These are phyloP conservation scores for Hydnomerulius pinastri DNA, from an alignment of 768 basidiomycete species.

Conservation along the genomic window DNA sequence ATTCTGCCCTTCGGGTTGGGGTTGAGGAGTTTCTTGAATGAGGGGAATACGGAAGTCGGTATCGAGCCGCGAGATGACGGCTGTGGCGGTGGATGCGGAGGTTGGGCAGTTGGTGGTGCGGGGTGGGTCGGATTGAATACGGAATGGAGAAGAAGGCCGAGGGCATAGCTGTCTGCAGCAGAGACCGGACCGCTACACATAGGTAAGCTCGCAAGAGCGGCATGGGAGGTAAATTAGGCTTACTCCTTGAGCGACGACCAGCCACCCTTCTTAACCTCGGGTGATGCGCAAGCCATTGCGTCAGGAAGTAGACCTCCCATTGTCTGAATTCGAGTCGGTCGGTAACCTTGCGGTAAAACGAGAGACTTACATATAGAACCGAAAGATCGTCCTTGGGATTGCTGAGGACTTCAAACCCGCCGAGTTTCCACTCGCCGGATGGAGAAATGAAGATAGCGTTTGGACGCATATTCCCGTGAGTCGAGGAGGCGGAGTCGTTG, in stretches of 20 bases:
- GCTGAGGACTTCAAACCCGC: constrained; percentile 90
- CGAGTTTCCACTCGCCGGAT: constrained; percentile 95
- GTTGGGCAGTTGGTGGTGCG: constrained; percentile 63
- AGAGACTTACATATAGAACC: constrained; percentile 71
- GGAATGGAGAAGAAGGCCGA: constrained; percentile 82
- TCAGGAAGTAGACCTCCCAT: constrained; percentile 67
- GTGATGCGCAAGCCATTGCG: constrained; percentile 61
- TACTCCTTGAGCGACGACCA: constrained; percentile 87
- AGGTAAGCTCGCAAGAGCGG: background rate
- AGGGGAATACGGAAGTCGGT: constrained; percentile 71
- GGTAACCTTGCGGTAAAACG: constrained; percentile 5
- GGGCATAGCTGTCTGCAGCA: constrained; percentile 81
- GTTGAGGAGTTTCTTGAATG: constrained; percentile 86
- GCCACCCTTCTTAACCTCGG: constrained; percentile 87
- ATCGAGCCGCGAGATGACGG: constrained; percentile 77
- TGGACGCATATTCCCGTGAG: constrained; percentile 78
- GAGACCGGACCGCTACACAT: constrained; percentile 49
- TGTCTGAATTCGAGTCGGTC: constrained; percentile 45
- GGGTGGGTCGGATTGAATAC: constrained; percentile 88
- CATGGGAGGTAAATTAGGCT: constrained; percentile 16
- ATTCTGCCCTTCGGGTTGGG: constrained; percentile 84
- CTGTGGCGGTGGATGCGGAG: constrained; percentile 78
- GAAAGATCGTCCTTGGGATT: constrained; percentile 77
- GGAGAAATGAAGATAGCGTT: constrained; percentile 87
- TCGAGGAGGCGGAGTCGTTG: constrained; percentile 79